These are phyloP conservation scores for Globisporangium orthogonon DNA, from an alignment of 352 stramenopile genomes.

Conservation along the genomic window DNA sequence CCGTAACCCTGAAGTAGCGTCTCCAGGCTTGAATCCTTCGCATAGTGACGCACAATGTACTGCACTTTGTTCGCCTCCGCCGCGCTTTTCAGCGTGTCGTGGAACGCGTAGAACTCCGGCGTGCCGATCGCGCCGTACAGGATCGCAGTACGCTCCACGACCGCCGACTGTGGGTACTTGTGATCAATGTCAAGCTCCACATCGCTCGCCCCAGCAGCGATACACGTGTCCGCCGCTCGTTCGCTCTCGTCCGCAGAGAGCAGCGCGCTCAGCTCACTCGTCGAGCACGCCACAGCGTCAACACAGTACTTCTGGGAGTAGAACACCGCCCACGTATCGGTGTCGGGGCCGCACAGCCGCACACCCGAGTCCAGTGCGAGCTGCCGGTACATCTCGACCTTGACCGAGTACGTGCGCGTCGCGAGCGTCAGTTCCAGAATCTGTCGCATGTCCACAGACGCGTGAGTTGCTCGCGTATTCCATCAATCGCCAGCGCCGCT, in stretches of 20 bases:
- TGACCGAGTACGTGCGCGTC: constrained; percentile 72
- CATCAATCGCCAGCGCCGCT: background rate
- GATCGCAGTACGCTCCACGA: constrained; percentile 42
- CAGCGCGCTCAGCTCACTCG: constrained; percentile 33
- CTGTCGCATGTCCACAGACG: constrained; percentile 20
- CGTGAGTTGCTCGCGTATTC: background rate
- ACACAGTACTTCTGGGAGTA: constrained; percentile 64
- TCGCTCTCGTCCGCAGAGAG: constrained; percentile 12
- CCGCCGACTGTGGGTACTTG: constrained; percentile 48
- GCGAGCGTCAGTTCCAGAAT: constrained; percentile 74
- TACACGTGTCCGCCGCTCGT: constrained; percentile 30
- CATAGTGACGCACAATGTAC: constrained; percentile 84
- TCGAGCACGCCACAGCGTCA: constrained; percentile 54
- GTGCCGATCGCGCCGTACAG: constrained; percentile 83
- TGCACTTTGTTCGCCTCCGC: constrained; percentile 50
- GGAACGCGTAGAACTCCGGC: constrained; percentile 61
- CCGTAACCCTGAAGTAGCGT: constrained; percentile 90
- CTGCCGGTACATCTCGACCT: constrained; percentile 82
- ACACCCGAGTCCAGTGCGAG: constrained; percentile 66
- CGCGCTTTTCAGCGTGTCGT: constrained; percentile 46
- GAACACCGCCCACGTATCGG: constrained; percentile 62
- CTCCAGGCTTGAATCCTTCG: constrained; percentile 52
- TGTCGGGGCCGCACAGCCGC: constrained; percentile 42
- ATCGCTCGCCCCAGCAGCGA: constrained; percentile 62
- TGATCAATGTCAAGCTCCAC: constrained; percentile 63